phyloP scores from a whole-genome alignment of 2,329 filamentous ascomycete genomes.

The Leptodontidium sp. region DNA sequence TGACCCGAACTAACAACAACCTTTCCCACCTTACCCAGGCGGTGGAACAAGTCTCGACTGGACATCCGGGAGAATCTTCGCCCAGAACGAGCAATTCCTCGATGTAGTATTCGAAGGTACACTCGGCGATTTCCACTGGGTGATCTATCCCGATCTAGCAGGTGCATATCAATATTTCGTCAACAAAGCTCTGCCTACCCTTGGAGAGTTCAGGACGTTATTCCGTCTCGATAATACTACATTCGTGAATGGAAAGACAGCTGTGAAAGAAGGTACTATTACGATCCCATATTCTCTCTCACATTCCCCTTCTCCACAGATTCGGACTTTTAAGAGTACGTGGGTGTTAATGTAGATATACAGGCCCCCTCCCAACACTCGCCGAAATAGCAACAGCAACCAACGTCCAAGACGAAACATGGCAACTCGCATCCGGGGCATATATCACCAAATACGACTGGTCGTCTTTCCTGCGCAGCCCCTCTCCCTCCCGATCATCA shows the following conservation, averaged over 20 bases:
- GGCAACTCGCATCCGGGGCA: conserved; percentile 55
- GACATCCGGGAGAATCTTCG: conserved; percentile 55
- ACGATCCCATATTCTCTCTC: not conserved
- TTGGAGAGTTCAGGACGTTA: conserved; percentile 60
- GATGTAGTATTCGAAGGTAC: conserved; percentile 57
- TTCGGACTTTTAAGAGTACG: no score
- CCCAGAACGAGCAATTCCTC: conserved; percentile 50
- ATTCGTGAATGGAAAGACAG: conserved; percentile 56
- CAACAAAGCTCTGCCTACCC: conserved; percentile 55
- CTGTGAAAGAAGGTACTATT: conserved; percentile 52
- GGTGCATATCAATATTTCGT: conserved; percentile 66
- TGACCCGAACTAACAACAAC: not conserved
- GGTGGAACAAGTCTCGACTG: conserved; percentile 57
- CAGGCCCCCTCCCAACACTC: conserved; percentile 51
- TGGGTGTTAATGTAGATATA: no score
- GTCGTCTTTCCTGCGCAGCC: conserved; percentile 50
- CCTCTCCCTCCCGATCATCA: conserved; percentile 48
- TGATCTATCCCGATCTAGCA: conserved; percentile 56
- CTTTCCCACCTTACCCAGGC: conserved; percentile 45
- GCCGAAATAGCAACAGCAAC: conserved; percentile 53
- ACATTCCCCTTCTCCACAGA: not conserved
- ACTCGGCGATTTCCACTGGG: conserved; percentile 61
- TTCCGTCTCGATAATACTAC: conserved; percentile 58
- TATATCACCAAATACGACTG: conserved; percentile 55
- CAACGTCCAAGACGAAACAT: conserved; percentile 63